Evolutionary conservation across 768 basidiomycete genomes (phyloP).

Genomic region (Xanthoconium purpureum): DNA sequence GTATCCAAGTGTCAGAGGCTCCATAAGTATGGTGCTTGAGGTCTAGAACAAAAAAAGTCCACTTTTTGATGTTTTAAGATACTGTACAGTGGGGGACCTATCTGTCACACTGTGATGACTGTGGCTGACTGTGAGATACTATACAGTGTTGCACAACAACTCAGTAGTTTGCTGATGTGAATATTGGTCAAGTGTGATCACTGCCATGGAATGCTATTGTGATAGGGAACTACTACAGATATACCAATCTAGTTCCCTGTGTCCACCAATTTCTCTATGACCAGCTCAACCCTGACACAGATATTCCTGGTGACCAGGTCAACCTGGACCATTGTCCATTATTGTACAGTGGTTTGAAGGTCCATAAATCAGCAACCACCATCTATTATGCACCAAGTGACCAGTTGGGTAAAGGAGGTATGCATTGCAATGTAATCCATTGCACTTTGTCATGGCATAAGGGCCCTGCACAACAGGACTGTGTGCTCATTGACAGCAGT

Average conservation of each 20-base stretch:
- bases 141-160: too few relatives aligned
- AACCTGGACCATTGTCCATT: background rate
- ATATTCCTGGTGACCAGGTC: background rate
- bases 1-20: too few relatives aligned
- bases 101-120: too few relatives aligned
- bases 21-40: too few relatives aligned
- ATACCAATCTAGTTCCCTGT: background rate
- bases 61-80: too few relatives aligned
- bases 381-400: background rate
- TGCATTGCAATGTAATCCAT: background rate
- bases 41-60: too few relatives aligned
- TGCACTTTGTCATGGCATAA: background rate
- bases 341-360: background rate
- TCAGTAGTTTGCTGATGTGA: too few relatives aligned
- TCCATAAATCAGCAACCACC: background rate
- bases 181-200: background rate
- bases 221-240: background rate
- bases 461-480: background rate
- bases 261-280: background rate
- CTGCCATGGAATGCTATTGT: background rate
- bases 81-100: too few relatives aligned
- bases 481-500: background rate
- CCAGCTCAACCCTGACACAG: background rate
- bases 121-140: too few relatives aligned
- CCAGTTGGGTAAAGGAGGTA: background rate